Evolutionary conservation across 2,329 filamentous ascomycete genomes (phyloP).

Genomic region (Ophiocordyceps polyrhachis-furcata): DNA sequence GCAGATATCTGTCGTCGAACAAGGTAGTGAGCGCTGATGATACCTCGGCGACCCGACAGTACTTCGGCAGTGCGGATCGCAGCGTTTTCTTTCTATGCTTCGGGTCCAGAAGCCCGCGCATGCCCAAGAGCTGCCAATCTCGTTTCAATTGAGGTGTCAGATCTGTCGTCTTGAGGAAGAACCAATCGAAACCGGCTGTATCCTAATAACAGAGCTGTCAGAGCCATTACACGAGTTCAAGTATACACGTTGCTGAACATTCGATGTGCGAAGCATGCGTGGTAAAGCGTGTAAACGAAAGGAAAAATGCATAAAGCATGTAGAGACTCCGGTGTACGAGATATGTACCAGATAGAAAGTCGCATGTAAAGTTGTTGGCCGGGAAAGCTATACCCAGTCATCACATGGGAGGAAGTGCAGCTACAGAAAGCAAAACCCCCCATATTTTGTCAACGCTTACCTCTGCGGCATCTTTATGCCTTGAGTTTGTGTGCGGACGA

Average conservation of each 20-base stretch:
- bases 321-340: too few relatives aligned
- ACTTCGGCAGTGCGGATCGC: conserved; percentile 50
- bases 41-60: conserved; percentile 75
- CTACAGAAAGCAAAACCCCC: too few relatives aligned
- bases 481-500: too few relatives aligned
- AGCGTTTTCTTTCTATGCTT: conserved; percentile 87
- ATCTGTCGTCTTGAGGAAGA: conserved; percentile 66
- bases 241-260: not conserved
- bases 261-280: too few relatives aligned
- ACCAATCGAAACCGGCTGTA: conserved; percentile 71
- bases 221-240: not conserved
- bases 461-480: too few relatives aligned
- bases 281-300: too few relatives aligned
- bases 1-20: not conserved
- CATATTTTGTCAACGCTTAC: too few relatives aligned
- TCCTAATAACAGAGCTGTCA: conserved; percentile 9
- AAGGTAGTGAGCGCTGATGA: not conserved
- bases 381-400: too few relatives aligned
- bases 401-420: too few relatives aligned
- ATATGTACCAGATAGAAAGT: too few relatives aligned
- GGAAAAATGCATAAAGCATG: too few relatives aligned
- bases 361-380: too few relatives aligned
- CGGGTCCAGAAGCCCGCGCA: conserved; percentile 75
- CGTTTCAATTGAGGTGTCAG: conserved; percentile 72
- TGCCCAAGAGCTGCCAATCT: conserved; percentile 74